Evolutionary conservation across 345 rosid species (phyloP), one percentile per base, ranked within the genome.

Genomic region (Linum tenue): DNA sequence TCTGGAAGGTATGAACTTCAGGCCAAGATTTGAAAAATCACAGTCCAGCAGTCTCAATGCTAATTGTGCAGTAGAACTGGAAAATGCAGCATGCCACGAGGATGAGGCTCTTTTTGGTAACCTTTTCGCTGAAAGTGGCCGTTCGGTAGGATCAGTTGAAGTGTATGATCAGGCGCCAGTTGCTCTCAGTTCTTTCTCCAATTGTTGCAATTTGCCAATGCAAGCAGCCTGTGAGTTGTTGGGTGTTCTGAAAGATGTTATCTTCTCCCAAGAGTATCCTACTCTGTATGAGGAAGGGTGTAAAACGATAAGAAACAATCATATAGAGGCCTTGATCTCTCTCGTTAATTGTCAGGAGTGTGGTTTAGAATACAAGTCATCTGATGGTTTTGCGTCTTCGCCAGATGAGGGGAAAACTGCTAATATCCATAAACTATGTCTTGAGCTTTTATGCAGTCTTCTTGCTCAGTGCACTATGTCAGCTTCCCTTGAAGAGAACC

Each of bases 101-200:
- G 99, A 94, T 67, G 99, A 94, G 67, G 96, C 96, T 39, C 85
- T 94, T 67, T 94, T 94, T 69, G 99, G 99, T 11, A 88, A 90
- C 70, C 90, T 94, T 70, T 94, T 94, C 80, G 86, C 82, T 61
- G 99, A 94, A 78, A 85, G 87, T 63, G 65, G 85, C 70, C 86
- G 97, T 55, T 83, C 91, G 2, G 73, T 83, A 56, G 88, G 94
- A 69, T 84, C 96, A 40, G 37, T 73, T 14, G 97, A 92, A 75
- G 85, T 81, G 69, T 81, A 50, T 72, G 97, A 94, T 64, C 97
- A 86, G 67, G 79, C 85, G 44, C 71, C 85, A 16, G 86, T 63
- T 77, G 73, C 31, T 22, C 31, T 76, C 70, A 69, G 63, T 66
- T 73, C 82, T 37, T 67, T 76, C 62, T 73, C 88, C 67, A 79